phyloP scores from a whole-genome alignment of 2,329 filamentous ascomycete genomes.

The Epicoccum sorghinum region DNA sequence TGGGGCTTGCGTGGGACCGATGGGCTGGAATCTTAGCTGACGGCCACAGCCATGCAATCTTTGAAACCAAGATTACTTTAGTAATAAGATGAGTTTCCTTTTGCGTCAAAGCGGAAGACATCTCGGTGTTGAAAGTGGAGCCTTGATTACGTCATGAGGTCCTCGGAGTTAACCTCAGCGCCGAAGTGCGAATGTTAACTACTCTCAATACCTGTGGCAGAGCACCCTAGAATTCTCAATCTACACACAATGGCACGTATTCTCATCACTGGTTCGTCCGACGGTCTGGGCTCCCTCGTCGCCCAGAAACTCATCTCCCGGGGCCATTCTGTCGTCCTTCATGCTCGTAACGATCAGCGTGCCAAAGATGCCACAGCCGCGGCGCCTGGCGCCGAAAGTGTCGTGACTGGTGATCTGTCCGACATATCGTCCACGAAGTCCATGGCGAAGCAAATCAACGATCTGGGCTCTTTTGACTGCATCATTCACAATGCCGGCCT shows the following conservation, averaged over 20 bases:
- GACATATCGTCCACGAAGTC: slow-evolving; percentile 58
- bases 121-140: no score
- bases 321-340: slow-evolving; percentile 63
- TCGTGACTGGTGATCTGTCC: slow-evolving; percentile 61
- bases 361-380: slow-evolving; percentile 56
- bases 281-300: slow-evolving; percentile 61
- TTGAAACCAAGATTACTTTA: no score
- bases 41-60: no score
- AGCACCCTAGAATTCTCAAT: neutral
- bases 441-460: slow-evolving; percentile 59
- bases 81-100: no score
- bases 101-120: no score
- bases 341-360: slow-evolving; percentile 62
- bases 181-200: no score
- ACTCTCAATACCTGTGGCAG: no score
- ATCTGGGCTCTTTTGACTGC: slow-evolving; percentile 58
- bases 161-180: no score
- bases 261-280: slow-evolving; percentile 63
- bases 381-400: slow-evolving; percentile 58
- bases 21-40: neutral
- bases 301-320: slow-evolving; percentile 57
- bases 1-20: neutral
- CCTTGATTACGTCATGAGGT: no score
- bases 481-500: slow-evolving; percentile 66
- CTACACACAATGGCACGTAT: slow-evolving; percentile 51